Evolutionary conservation across 192 early-diverging fungal species (phyloP), one percentile per base, ranked within the genome.

Genomic region (Coemansia sp.): DNA sequence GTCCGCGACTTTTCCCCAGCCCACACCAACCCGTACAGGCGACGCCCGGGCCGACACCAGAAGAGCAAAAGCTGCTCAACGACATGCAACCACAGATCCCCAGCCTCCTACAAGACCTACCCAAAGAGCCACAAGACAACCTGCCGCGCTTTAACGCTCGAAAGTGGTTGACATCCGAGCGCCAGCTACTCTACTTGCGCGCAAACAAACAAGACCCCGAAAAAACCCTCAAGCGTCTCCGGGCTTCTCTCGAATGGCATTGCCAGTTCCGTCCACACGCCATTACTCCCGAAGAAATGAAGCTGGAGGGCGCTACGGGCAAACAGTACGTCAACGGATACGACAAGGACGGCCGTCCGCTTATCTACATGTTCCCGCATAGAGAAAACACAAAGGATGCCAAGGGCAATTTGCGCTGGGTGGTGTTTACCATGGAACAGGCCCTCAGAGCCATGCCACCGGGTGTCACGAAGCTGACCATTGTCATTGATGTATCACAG

Each of bases 261-360:
- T 60, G 83, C 40, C 72, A 77, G 6, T 91, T 83, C 71, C 66
- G 80, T 10, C 90, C 91, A 7, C 69, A 83, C 27, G 51, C 75
- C 0, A 85, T 92, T 28, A 80, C 84, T 8, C 74, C 85, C 5
- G 80, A 83, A 7, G 74, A 78, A 27, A 80, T 95, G 62, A 80
- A 78, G 36, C 54, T 62, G 30, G 92, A 93, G 78, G 80, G 82
- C 8, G 64, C 79, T 1, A 83, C 84, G 0, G 94, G 92, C 34
- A 94, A 94, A 73, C 67, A 83, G 60, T 85, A 87, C 53, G 62
- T 90, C 25, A 83, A 82, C 58, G 93, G 93, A 23, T 91, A 85
- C 54, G 87, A 90, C 55, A 73, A 62, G 33, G 48, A 62, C 14
- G 88, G 88, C 0, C 75, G 86, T 4, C 87, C 90, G 11, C 45